Evolutionary conservation across 805 yeast species (phyloP).

Genomic region (Kazachstania kunashirensis): DNA sequence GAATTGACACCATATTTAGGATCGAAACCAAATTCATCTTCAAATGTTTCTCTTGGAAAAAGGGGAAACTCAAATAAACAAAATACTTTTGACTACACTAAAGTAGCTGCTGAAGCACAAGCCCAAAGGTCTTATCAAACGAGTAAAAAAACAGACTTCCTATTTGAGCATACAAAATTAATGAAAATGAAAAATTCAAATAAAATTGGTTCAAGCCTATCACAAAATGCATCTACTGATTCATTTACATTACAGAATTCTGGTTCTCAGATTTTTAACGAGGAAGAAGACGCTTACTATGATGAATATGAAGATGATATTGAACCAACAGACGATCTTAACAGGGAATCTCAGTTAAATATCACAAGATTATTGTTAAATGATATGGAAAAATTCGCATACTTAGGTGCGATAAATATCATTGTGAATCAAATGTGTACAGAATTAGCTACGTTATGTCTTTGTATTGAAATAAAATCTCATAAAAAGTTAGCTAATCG

Average conservation of each 20-base stretch:
- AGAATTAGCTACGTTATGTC: slow-evolving; percentile 51
- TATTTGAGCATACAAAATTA: slow-evolving; percentile 35
- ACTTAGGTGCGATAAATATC: slow-evolving; percentile 74
- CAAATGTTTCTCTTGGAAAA: slow-evolving; percentile 15
- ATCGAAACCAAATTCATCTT: slow-evolving; percentile 1
- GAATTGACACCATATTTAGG: slow-evolving; percentile 32
- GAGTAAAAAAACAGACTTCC: slow-evolving; percentile 47
- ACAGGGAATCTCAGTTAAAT: slow-evolving; percentile 44
- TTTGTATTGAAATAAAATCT: slow-evolving; percentile 40
- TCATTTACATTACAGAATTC: neutral
- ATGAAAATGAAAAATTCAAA: slow-evolving; percentile 11
- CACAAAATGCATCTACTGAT: slow-evolving; percentile 7
- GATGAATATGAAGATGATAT: slow-evolving; percentile 35
- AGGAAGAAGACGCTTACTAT: slow-evolving; percentile 25
- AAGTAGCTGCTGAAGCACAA: slow-evolving; percentile 80
- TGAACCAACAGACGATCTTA: slow-evolving; percentile 29
- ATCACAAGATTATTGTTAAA: slow-evolving; percentile 73
- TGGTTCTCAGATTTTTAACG: slow-evolving; percentile 10
- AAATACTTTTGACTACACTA: slow-evolving; percentile 57
- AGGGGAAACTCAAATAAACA: neutral
- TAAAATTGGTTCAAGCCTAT: slow-evolving; percentile 5
- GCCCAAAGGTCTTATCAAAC: slow-evolving; percentile 55
- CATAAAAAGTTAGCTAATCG: slow-evolving; percentile 43
- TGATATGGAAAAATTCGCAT: slow-evolving; percentile 84
- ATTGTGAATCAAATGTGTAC: slow-evolving; percentile 74